Evolutionary conservation across 345 rosid species (phyloP).

Genomic region (Laguncularia racemosa): DNA sequence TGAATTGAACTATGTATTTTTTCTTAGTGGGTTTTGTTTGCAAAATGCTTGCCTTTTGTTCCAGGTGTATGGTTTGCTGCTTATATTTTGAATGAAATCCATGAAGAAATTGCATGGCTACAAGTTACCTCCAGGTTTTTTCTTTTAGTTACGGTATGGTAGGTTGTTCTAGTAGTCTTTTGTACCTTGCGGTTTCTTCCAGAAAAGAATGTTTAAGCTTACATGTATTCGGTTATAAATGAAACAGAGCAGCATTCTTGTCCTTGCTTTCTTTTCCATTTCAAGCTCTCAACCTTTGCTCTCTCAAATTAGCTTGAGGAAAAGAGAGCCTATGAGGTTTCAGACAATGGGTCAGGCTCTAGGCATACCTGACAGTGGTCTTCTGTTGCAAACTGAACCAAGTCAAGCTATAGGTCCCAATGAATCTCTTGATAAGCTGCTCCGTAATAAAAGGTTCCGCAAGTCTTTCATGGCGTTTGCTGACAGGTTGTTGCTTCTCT

Average conservation of each 20-base stretch:
- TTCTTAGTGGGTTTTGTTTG: conserved; percentile 7
- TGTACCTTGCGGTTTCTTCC: not conserved
- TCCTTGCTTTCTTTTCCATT: conserved; percentile 65
- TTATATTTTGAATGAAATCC: conserved; percentile 60
- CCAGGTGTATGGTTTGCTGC: conserved; percentile 67
- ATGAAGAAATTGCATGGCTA: conserved; percentile 52
- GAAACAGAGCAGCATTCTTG: conserved; percentile 61
- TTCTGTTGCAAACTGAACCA: conserved; percentile 45
- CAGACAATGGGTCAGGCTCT: conserved; percentile 82
- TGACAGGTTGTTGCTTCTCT: conserved; percentile 48
- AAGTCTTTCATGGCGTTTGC: conserved; percentile 88
- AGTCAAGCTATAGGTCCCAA: conserved; percentile 38
- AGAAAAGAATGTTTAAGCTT: conserved; percentile 6
- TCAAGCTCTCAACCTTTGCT: conserved; percentile 84
- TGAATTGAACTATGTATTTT: not conserved
- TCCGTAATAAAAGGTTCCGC: conserved; percentile 60
- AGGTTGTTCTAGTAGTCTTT: not conserved
- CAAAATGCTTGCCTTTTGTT: conserved; percentile 14
- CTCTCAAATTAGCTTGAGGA: conserved; percentile 77
- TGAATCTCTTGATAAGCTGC: conserved; percentile 86
- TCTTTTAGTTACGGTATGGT: conserved; percentile 59
- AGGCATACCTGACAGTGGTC: conserved; percentile 83
- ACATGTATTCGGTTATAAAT: conserved; percentile 14
- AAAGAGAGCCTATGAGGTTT: conserved; percentile 48
- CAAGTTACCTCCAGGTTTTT: conserved; percentile 76